These are phyloP conservation scores for Penicillium sp. DNA, from an alignment of 2,329 filamentous ascomycete genomes.

Conservation along the genomic window DNA sequence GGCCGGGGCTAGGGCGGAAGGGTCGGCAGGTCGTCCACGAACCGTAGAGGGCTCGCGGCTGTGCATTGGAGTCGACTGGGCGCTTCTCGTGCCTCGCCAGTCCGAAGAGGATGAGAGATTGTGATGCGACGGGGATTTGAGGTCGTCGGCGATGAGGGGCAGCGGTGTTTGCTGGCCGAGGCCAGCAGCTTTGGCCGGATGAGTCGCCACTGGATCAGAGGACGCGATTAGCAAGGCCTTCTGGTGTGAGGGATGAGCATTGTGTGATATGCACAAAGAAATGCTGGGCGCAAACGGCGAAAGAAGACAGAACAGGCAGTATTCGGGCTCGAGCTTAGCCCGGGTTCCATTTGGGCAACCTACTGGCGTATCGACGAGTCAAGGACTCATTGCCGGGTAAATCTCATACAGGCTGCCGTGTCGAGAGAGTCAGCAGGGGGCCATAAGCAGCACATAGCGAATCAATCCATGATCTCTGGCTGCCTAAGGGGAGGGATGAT, in stretches of 20 bases:
- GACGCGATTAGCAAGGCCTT: not conserved
- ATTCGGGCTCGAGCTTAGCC: not conserved
- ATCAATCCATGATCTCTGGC: constrained; percentile 17
- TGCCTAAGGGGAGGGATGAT: constrained; percentile 2
- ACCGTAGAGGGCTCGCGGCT: constrained; percentile 48
- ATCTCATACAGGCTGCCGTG: constrained; percentile 22
- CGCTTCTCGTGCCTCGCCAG: constrained; percentile 40
- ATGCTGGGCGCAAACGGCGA: not conserved
- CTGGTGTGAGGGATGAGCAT: not conserved
- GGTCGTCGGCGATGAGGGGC: constrained; percentile 46
- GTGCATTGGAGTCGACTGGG: constrained; percentile 43
- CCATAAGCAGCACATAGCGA: constrained; percentile 13
- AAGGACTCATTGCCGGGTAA: constrained; percentile 19
- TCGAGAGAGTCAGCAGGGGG: constrained; percentile 15
- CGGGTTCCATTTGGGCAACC: constrained; percentile 2
- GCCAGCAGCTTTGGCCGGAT: constrained; percentile 42
- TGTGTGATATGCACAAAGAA: not conserved
- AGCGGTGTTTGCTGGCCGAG: constrained; percentile 41
- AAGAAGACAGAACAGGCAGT: not conserved
- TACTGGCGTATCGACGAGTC: constrained; percentile 19
- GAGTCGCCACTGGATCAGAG: constrained; percentile 37
- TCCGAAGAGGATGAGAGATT: constrained; percentile 41
- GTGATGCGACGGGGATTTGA: constrained; percentile 41
- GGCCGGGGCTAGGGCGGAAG: constrained; percentile 38
- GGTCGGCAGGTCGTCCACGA: constrained; percentile 45